Conservation (phyloP, 2,329 filamentous ascomycete genomes). For the Cryphonectria carpinicola region DNA sequence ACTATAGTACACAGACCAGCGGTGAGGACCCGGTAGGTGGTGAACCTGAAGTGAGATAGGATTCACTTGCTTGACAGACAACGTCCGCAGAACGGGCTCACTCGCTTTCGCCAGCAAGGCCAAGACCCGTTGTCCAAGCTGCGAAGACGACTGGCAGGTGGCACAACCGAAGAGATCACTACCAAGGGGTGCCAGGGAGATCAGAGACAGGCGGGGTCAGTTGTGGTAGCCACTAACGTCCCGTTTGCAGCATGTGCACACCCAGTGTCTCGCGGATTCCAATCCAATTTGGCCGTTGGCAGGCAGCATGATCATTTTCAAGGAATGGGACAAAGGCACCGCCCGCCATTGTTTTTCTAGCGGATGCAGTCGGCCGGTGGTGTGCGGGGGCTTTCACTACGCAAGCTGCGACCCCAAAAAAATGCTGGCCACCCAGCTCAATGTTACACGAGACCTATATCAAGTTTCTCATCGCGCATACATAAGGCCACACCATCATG, state of each 20-base stretch:
- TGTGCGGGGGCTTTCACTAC: not conserved
- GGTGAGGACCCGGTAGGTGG: slow-evolving; percentile 22
- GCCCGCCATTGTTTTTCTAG: not conserved
- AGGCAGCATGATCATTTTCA: not conserved
- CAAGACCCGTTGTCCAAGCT: slow-evolving; percentile 15
- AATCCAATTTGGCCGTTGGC: slow-evolving; percentile 26
- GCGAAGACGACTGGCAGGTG: slow-evolving; percentile 12
- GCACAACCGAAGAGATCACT: not conserved
- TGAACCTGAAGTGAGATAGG: slow-evolving; percentile 9
- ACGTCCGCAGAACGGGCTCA: slow-evolving; percentile 17
- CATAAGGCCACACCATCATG: slow-evolving; percentile 14
- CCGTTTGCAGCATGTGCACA: slow-evolving; percentile 2
- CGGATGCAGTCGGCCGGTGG: slow-evolving; percentile 6
- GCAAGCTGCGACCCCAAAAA: not conserved
- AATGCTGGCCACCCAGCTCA: not conserved
- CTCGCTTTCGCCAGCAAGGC: slow-evolving; percentile 4
- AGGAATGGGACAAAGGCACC: not conserved
- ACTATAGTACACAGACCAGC: slow-evolving; percentile 28
- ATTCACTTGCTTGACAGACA: slow-evolving; percentile 19
- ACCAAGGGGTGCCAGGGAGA: not conserved
- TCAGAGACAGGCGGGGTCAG: slow-evolving; percentile 7
- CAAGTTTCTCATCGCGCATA: slow-evolving; percentile 20
- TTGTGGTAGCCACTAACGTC: not conserved
- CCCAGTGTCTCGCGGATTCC: slow-evolving; percentile 19
- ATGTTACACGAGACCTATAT: slow-evolving; percentile 10